Evolutionary conservation across 805 yeast genomes (phyloP), one percentile per base, ranked within the genome.

Genomic region (Ogataea pini): DNA sequence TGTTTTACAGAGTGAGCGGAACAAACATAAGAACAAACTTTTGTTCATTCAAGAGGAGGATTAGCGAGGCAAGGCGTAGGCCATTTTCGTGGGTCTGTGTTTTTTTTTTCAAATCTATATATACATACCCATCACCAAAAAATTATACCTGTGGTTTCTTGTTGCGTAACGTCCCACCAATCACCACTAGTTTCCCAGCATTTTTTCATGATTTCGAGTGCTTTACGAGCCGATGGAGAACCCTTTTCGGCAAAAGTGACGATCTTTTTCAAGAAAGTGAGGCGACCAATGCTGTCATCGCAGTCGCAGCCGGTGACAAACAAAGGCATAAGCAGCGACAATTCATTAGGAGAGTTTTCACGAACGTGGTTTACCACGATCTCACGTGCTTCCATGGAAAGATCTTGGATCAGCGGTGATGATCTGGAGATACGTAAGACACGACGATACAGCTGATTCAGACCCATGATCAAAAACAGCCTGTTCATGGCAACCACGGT

Each of bases 281-380:
- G 54, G 25, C 79, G 60, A 46, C 64, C 57, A 2, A 55, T 54
- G 1, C 62, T 61, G 47, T 77, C 72, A 12, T 68, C 52, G 7
- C 77, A 72, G 54, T 83, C 88, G 61, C 85, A 79, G 16, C 80
- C 88, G 18, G 82, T 79, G 24, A 82, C 72, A 52, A 82, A 79
- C 3, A 75, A 64, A 16, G 83, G 79, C 48, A 82, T 77, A 5
- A 80, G 69, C 42, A 80, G 64, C 58, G 86, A 80, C 4, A 80
- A 65, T 48, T 81, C 83, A 4, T 81, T 79, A 0, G 80, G 72
- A 2, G 79, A 67, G 8, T 72, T 69, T 5, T 72, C 65, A 16
- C 73, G 76, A 7, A 83, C 71, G 46, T 72, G 62, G 0, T 63
- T 56, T 29, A 64, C 67, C 2, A 77, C 53, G 2, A 75, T 56